phyloP scores from a whole-genome alignment of 2,329 filamentous ascomycete species.

The Magnaporthales sp. region DNA sequence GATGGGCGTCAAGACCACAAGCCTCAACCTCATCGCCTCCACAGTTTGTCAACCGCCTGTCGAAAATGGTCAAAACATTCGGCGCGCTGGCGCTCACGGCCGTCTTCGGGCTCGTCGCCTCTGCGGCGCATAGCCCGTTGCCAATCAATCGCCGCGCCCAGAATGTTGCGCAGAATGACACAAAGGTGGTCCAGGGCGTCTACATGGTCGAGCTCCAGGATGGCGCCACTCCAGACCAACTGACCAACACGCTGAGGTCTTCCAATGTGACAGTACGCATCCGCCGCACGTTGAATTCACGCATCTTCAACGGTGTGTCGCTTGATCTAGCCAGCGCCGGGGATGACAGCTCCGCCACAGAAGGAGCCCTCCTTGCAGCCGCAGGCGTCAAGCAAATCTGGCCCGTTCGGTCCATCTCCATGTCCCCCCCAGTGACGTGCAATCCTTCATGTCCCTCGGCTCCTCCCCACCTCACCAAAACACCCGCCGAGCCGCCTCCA shows the following conservation, averaged over 20 bases:
- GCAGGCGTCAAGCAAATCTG: slow-evolving; percentile 19
- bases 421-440: neutral
- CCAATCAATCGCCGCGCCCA: neutral
- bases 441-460: neutral
- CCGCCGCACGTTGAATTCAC: slow-evolving; percentile 1
- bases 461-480: slow-evolving; percentile 10
- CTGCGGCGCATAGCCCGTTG: neutral
- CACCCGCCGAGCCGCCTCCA: slow-evolving; percentile 17
- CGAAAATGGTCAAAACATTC: neutral
- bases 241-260: neutral
- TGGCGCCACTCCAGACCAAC: neutral
- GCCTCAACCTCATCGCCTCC: neutral
- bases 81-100: neutral
- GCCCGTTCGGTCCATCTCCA: slow-evolving; percentile 15
- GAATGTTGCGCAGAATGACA: neutral
- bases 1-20: neutral
- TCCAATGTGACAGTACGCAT: slow-evolving; percentile 4
- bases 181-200: neutral
- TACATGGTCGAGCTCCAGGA: slow-evolving; percentile 16
- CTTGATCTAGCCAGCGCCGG: slow-evolving; percentile 8
- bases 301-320: slow-evolving; percentile 14
- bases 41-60: too few species aligned
- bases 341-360: slow-evolving; percentile 3
- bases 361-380: slow-evolving; percentile 13
- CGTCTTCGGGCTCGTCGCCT: neutral